phyloP scores from a whole-genome alignment of 2,329 filamentous ascomycete species.

The Grosmannia huntii region DNA sequence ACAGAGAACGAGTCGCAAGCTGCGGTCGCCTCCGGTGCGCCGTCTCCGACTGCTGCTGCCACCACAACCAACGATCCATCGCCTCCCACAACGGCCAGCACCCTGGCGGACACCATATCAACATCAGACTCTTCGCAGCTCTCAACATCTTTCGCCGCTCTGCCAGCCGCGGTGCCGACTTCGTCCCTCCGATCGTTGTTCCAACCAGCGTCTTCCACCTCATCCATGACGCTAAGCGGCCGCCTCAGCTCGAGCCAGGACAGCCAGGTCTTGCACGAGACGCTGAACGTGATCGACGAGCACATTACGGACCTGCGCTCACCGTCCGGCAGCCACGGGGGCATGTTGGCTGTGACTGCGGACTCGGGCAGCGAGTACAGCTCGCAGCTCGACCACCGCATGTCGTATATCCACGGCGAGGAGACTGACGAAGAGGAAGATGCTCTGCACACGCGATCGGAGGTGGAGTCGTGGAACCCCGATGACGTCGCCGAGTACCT shows the following conservation, averaged over 20 bases:
- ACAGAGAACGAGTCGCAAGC: background rate
- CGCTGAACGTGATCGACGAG: constrained; percentile 89
- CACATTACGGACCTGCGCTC: constrained; percentile 79
- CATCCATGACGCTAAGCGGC: constrained; percentile 22
- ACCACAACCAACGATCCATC: background rate
- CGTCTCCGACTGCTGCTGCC: background rate
- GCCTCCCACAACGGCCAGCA: background rate
- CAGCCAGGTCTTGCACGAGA: constrained; percentile 83
- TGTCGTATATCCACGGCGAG: constrained; percentile 87
- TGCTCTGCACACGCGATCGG: constrained; percentile 48
- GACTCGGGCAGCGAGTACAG: constrained; percentile 90
- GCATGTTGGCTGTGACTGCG: constrained; percentile 40
- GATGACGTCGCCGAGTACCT: constrained; percentile 81
- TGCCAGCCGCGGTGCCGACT: constrained; percentile 10
- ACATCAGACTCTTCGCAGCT: background rate
- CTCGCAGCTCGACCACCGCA: constrained; percentile 58
- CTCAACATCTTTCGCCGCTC: background rate
- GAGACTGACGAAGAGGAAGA: constrained; percentile 92
- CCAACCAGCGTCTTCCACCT: constrained; percentile 8
- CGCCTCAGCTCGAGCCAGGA: constrained; percentile 32
- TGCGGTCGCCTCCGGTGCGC: too few relatives aligned
- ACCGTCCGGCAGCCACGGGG: constrained; percentile 33
- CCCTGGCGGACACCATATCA: background rate
- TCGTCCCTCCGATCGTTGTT: constrained; percentile 15
- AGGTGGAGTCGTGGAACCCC: constrained; percentile 71